phyloP scores from a whole-genome alignment of 2,329 filamentous ascomycete species.

The Colletotrichum filicis region DNA sequence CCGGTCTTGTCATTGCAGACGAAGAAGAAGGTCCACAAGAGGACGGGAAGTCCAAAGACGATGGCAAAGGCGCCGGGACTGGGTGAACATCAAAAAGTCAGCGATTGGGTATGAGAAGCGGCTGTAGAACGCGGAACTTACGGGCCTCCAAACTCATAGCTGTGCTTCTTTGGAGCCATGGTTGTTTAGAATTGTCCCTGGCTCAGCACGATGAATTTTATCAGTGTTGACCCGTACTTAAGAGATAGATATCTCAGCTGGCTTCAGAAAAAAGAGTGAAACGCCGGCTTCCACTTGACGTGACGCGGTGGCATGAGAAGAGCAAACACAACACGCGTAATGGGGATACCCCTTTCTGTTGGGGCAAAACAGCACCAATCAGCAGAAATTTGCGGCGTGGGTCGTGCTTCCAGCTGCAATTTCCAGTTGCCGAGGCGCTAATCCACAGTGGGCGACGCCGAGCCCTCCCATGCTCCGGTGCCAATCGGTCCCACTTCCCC shows the following conservation, averaged over 20 bases:
- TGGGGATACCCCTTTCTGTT: constrained; percentile 20
- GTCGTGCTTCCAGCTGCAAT: constrained; percentile 5
- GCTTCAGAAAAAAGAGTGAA: too few species aligned
- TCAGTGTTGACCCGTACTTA: neutral
- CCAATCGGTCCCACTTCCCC: neutral
- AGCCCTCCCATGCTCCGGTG: neutral
- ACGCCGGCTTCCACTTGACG: neutral
- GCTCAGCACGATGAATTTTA: neutral
- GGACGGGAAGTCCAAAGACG: constrained; percentile 79
- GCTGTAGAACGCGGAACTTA: constrained; percentile 36
- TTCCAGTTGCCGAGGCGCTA: constrained; percentile 25
- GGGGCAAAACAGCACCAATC: neutral
- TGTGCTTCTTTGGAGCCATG: constrained; percentile 32
- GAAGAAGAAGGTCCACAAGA: constrained; percentile 80
- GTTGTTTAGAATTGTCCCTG: neutral
- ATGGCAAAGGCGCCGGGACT: constrained; percentile 80
- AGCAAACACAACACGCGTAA: neutral
- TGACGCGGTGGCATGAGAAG: neutral
- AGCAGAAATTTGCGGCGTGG: constrained; percentile 11
- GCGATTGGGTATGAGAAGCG: accelerated
- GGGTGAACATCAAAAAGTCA: neutral
- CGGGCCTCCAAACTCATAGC: constrained; percentile 48
- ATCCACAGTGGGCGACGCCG: neutral
- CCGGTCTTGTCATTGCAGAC: constrained; percentile 89
- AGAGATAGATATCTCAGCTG: too few species aligned